phyloP scores from a whole-genome alignment of 306 rosid species.

The Ceratonia siliqua region DNA sequence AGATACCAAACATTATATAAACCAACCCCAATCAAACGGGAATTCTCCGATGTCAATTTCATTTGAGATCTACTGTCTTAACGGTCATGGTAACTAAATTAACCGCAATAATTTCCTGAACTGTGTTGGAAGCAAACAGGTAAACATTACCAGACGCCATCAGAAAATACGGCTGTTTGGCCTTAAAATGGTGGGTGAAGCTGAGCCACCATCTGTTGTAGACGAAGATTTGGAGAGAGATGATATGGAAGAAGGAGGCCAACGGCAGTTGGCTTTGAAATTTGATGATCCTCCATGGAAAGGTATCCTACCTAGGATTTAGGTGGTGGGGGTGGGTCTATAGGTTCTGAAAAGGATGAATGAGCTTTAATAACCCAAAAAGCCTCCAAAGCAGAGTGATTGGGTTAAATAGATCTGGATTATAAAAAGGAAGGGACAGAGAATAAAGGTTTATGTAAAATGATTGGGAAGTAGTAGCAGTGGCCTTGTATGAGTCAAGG shows the following conservation, averaged over 20 bases:
- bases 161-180: slow-evolving; percentile 52
- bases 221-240: slow-evolving; percentile 47
- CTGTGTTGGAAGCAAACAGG: slow-evolving; percentile 51
- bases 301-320: not conserved
- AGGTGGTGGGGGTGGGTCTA: not conserved
- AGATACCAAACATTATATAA: too few species aligned
- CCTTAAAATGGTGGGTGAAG: slow-evolving; percentile 24
- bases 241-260: slow-evolving; percentile 42
- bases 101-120: slow-evolving; percentile 49
- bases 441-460: too few species aligned
- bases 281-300: slow-evolving; percentile 44
- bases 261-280: slow-evolving; percentile 33
- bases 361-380: slow-evolving; percentile 15
- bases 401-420: too few species aligned
- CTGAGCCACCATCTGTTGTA: slow-evolving; percentile 56
- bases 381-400: not conserved
- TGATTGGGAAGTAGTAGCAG: not conserved
- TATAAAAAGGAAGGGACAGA: too few species aligned
- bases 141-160: slow-evolving; percentile 49
- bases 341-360: slow-evolving; percentile 10
- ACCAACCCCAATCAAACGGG: too few species aligned
- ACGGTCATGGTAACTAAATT: slow-evolving; percentile 47
- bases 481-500: not conserved
- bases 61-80: slow-evolving; percentile 53
- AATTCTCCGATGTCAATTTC: too few species aligned